Base-by-base conservation (phyloP, 1,284 basidiomycete genomes). In the Puccinia polysora region DNA sequence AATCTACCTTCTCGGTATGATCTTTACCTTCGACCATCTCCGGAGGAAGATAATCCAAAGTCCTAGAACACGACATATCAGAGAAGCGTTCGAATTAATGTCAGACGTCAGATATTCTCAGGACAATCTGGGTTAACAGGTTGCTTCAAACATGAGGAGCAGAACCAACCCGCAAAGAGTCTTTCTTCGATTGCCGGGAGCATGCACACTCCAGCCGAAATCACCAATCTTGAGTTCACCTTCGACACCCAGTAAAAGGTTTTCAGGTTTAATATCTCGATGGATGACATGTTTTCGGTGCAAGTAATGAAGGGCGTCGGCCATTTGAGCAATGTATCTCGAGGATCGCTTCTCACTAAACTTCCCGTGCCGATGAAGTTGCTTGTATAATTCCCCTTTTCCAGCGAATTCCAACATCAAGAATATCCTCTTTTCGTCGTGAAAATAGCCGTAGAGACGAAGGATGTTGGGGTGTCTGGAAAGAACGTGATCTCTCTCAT, bases 151-250 rank as follows among this genome's bases (percentile, higher is more conserved):
- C n/a, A 23, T 14, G n/a, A 23, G 20, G 18, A 53, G 28, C 43
- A 60, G 45, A 32, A 53, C 68, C 10, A n/a, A 62, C 68, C 68
- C 68, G 68, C 68, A 70, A 15, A 70, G 56, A 23, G 68, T 70
- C 43, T 70, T 70, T 20, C 68, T 45, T 75, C 91, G 83, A 79
- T 92, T 91, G 0, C 91, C 87, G 0, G 95, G 96, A 0, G 96
- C 96, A 80, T 98, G 96, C 2, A 98, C 95, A 78, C 89, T 92
- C 95, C 96, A 98, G 6, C 96, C 96, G 81, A 99, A 98, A 81
- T 98, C 96, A 5, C 87, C 96, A 75, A 99, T 97, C 84, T 99
- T 98, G 75, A 99, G 84, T 79, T 98, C 95, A 53, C 95, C 96
- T 75, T 93, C 90, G 77, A 98, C 87, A 15, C 94, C 95, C 8